Evolutionary conservation across 2,329 filamentous ascomycete species (phyloP).

Genomic region (Penicillium vulpinum): DNA sequence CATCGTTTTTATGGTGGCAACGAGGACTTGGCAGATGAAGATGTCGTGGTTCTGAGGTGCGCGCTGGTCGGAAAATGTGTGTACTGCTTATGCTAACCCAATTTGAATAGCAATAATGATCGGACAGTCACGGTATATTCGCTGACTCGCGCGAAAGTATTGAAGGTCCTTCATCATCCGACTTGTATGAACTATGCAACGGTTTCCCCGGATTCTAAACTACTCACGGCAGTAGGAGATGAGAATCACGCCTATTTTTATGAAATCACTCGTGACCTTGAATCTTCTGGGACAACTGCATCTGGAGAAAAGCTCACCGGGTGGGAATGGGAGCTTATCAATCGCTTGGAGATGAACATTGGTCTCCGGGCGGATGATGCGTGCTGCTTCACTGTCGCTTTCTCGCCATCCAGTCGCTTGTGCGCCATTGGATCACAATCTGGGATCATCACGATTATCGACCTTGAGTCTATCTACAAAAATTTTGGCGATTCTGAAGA

Average conservation of each 20-base stretch:
- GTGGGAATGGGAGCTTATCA: constrained; percentile 45
- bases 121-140: constrained; percentile 82
- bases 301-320: constrained; percentile 37
- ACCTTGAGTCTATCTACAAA: constrained; percentile 37
- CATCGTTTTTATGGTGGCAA: constrained; percentile 54
- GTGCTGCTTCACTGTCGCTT: constrained; percentile 51
- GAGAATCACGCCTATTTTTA: constrained; percentile 86
- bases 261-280: constrained; percentile 43
- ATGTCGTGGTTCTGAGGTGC: constrained; percentile 54
- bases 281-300: constrained; percentile 28
- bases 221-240: constrained; percentile 83
- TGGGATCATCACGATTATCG: constrained; percentile 49
- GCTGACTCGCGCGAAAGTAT: constrained; percentile 64
- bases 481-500: constrained; percentile 22
- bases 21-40: constrained; percentile 52
- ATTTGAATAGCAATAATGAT: constrained; percentile 80
- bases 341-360: constrained; percentile 43
- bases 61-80: neutral
- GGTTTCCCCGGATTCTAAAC: constrained; percentile 83
- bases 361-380: constrained; percentile 43
- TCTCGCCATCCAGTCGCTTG: constrained; percentile 50
- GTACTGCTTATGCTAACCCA: constrained; percentile 46
- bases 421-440: constrained; percentile 54
- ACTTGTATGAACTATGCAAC: constrained; percentile 90
- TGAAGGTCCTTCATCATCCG: constrained; percentile 72